phyloP scores from a whole-genome alignment of 805 yeast genomes.

The Cyberlindnera mycetangii region DNA sequence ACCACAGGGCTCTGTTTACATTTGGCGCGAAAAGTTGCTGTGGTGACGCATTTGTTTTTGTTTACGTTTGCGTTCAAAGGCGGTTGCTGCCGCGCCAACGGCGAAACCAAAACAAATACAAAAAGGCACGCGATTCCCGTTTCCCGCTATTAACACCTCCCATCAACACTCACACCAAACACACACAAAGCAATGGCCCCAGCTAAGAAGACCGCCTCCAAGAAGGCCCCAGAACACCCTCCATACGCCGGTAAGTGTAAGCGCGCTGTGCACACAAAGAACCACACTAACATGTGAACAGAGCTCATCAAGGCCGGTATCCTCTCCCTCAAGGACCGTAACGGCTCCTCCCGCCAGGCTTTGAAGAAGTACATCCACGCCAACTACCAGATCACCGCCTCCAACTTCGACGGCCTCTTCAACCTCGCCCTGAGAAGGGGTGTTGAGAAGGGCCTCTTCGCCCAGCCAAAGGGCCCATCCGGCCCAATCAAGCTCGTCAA shows the following conservation, averaged over 20 bases:
- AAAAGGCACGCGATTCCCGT: constrained; percentile 15
- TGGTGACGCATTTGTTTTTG: constrained; percentile 10
- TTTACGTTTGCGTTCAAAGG: constrained; percentile 8
- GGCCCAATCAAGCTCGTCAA: constrained; percentile 70
- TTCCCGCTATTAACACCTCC: no score
- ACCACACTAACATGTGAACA: constrained; percentile 13
- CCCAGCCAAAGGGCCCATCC: constrained; percentile 87
- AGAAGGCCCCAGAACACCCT: constrained; percentile 28
- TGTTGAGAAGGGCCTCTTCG: constrained; percentile 69
- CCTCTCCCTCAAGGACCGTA: constrained; percentile 69
- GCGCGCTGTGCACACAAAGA: background rate
- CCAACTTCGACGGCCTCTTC: constrained; percentile 71
- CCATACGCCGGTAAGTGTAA: constrained; percentile 26
- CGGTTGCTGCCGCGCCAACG: constrained; percentile 4
- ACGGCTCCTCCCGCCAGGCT: constrained; percentile 83
- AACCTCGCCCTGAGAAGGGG: constrained; percentile 79
- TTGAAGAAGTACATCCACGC: constrained; percentile 77
- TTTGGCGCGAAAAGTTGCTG: constrained; percentile 5
- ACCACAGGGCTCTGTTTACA: constrained; percentile 3
- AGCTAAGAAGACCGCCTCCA: constrained; percentile 18
- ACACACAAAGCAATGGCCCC: constrained; percentile 21
- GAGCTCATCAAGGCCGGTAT: constrained; percentile 54
- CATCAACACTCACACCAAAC: background rate
- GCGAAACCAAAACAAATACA: constrained; percentile 17
- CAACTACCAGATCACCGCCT: constrained; percentile 54